phyloP scores from a whole-genome alignment of 202 grass and related monocot genomes.

The Brachypodium distachyon region DNA sequence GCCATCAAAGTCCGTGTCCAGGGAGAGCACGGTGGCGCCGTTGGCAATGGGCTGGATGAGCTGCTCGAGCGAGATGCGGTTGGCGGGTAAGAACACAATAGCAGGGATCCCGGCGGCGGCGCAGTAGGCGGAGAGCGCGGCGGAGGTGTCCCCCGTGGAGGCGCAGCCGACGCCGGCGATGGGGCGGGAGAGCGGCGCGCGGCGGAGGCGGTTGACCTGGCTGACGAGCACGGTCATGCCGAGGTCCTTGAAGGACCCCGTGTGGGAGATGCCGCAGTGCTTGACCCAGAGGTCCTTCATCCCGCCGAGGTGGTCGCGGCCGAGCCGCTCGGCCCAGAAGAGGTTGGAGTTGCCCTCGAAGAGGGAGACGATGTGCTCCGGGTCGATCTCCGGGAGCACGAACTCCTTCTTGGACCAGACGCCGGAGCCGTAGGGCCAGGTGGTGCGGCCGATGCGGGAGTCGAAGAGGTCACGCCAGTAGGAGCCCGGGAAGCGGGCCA shows the following conservation, averaged over 20 bases:
- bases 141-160: slow-evolving; percentile 85
- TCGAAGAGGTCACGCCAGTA: slow-evolving; percentile 97
- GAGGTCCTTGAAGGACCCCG: slow-evolving; percentile 95
- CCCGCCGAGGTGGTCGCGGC: slow-evolving; percentile 74
- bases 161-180: slow-evolving; percentile 71
- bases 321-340: slow-evolving; percentile 96
- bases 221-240: slow-evolving; percentile 98
- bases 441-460: slow-evolving; percentile 75
- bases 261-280: slow-evolving; percentile 99
- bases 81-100: slow-evolving; percentile 73
- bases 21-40: slow-evolving; percentile 77
- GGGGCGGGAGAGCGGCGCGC: slow-evolving; percentile 58
- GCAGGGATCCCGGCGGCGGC: slow-evolving; percentile 77
- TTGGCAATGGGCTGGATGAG: slow-evolving; percentile 87
- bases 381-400: slow-evolving; percentile 80
- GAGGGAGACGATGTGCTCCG: slow-evolving; percentile 92
- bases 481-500: slow-evolving; percentile 53
- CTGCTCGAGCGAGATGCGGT: slow-evolving; percentile 86
- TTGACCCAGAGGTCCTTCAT: slow-evolving; percentile 99
- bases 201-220: slow-evolving; percentile 85
- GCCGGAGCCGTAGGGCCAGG: slow-evolving; percentile 90
- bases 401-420: slow-evolving; percentile 99
- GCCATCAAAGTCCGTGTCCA: slow-evolving; percentile 79
- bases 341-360: slow-evolving; percentile 99
- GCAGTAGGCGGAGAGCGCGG: slow-evolving; percentile 77